These are phyloP conservation scores for Cladorrhinum sp. DNA, from an alignment of 2,329 filamentous ascomycete species.

Conservation along the genomic window DNA sequence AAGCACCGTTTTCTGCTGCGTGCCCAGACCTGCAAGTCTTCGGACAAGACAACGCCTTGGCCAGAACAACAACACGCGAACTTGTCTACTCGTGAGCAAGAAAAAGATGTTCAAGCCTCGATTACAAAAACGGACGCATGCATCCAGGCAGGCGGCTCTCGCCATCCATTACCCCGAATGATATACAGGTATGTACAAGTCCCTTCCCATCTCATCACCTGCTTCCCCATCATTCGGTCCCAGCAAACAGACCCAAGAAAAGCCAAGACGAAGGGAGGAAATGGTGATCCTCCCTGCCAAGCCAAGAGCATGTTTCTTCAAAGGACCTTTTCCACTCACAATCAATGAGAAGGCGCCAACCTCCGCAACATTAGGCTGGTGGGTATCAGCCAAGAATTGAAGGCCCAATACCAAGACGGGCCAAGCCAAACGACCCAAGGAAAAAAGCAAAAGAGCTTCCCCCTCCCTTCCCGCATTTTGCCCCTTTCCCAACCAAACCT, in stretches of 20 bases:
- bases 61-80: neutral
- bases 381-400: conserved; percentile 4
- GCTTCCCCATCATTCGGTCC: neutral
- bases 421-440: neutral
- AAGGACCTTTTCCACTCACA: neutral
- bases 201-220: neutral
- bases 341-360: neutral
- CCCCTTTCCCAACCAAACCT: neutral
- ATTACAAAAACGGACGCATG: neutral
- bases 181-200: too few species aligned
- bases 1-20: too few species aligned
- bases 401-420: conserved; percentile 5
- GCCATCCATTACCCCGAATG: neutral
- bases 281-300: neutral
- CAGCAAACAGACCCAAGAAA: neutral
- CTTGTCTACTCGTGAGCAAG: too few species aligned
- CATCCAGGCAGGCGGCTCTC: neutral
- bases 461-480: neutral
- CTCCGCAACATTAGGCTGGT: neutral
- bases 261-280: neutral
- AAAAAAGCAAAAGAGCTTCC: too few species aligned
- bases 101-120: neutral
- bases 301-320: neutral
- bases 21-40: neutral
- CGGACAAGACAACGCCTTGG: neutral